Evolutionary conservation across 2,329 filamentous ascomycete species (phyloP).

Genomic region (Curvularia lunata): DNA sequence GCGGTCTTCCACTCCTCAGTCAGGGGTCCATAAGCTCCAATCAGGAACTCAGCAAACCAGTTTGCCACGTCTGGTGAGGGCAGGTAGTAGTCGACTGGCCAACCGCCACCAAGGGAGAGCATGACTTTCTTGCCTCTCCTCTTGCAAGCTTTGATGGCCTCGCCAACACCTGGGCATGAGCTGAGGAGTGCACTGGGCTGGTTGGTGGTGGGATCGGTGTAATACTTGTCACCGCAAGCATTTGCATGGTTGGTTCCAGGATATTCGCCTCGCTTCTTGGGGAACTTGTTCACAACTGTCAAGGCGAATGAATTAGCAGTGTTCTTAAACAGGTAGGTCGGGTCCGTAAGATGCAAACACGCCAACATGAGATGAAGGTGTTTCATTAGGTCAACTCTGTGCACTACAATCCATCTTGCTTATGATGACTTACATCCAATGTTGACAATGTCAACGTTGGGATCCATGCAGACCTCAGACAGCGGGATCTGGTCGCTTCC

Average conservation of each 20-base stretch:
- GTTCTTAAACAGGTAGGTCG: neutral
- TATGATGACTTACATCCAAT: constrained; percentile 50
- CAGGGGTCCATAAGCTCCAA: constrained; percentile 58
- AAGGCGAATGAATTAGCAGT: neutral
- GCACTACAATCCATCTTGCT: neutral
- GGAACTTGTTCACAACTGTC: constrained; percentile 59
- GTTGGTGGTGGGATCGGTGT: constrained; percentile 37
- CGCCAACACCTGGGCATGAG: constrained; percentile 42
- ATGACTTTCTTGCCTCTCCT: constrained; percentile 47
- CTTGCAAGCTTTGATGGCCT: constrained; percentile 42
- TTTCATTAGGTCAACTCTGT: neutral
- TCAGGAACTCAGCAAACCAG: constrained; percentile 59
- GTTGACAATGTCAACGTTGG: constrained; percentile 62
- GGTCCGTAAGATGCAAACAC: neutral
- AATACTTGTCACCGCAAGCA: constrained; percentile 53
- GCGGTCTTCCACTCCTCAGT: constrained; percentile 36
- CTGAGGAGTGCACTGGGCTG: constrained; percentile 4
- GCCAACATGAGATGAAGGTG: neutral
- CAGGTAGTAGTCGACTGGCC: constrained; percentile 53
- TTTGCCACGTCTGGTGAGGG: constrained; percentile 48
- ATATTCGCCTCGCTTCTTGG: constrained; percentile 55
- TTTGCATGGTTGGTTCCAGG: constrained; percentile 64
- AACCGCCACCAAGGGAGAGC: constrained; percentile 57
- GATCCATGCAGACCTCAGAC: constrained; percentile 59
- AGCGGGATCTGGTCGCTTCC: constrained; percentile 57